Evolutionary conservation across 257 asterid genomes (phyloP).

Genomic region (Striga asiatica): DNA sequence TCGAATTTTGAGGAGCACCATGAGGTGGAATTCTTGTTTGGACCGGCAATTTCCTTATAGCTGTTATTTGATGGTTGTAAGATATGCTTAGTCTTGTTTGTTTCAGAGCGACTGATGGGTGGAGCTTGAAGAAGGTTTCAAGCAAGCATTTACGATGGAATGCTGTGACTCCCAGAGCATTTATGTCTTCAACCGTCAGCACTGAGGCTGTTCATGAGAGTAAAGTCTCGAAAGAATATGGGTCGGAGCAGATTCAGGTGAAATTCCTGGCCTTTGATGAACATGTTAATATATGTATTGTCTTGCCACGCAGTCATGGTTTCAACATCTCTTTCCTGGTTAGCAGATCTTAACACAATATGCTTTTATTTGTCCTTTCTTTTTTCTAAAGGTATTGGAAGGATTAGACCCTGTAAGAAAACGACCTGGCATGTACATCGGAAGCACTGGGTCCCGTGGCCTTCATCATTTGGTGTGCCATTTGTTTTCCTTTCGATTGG

Average conservation of each 20-base stretch:
- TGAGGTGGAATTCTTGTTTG: not conserved
- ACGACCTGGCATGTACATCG: constrained; percentile 96
- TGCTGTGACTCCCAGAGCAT: constrained; percentile 47
- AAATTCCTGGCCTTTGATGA: constrained; percentile 17
- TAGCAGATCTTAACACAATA: not conserved
- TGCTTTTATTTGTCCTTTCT: not conserved
- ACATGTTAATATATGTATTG: constrained; percentile 8
- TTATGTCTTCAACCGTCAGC: constrained; percentile 59
- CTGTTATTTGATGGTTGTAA: not conserved
- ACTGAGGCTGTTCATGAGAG: constrained; percentile 52
- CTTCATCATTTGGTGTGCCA: constrained; percentile 81
- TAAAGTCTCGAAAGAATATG: constrained; percentile 54
- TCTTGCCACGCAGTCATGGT: not conserved
- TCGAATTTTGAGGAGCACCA: not conserved
- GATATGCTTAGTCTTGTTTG: constrained; percentile 14
- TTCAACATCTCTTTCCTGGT: not conserved
- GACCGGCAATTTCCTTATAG: not conserved
- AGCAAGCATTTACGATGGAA: constrained; percentile 27
- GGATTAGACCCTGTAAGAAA: constrained; percentile 93
- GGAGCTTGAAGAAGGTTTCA: constrained; percentile 33
- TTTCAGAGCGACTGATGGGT: constrained; percentile 41
- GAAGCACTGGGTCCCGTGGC: constrained; percentile 92
- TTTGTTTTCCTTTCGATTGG: not conserved
- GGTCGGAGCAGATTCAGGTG: constrained; percentile 98
- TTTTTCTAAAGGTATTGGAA: constrained; percentile 61